phyloP scores from a whole-genome alignment of 78 protist species.

The Anaeramoeba flamelloides region DNA sequence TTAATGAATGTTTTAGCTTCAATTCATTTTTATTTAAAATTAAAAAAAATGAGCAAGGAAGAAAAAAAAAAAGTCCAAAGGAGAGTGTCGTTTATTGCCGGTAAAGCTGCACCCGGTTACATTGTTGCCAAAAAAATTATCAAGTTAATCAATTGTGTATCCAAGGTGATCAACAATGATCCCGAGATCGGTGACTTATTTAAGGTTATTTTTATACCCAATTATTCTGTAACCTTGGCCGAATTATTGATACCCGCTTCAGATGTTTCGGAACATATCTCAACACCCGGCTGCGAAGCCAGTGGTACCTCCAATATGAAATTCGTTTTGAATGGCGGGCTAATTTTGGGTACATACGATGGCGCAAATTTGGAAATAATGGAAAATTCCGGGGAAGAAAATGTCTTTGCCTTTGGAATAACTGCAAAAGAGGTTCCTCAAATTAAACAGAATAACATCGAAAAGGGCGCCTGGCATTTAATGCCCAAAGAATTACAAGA shows the following conservation, averaged over 20 bases:
- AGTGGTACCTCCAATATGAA: constrained; percentile 86
- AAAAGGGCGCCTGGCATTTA: too few relatives aligned
- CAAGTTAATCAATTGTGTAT: constrained; percentile 61
- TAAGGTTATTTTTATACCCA: constrained; percentile 72
- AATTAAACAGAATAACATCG: too few relatives aligned
- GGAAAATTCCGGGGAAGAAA: not conserved
- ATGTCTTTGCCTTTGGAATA: constrained; percentile 53
- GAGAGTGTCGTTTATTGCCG: constrained; percentile 63
- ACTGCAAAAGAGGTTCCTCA: constrained; percentile 11
- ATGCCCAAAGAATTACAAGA: too few relatives aligned
- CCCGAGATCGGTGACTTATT: constrained; percentile 37
- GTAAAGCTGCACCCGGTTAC: constrained; percentile 90
- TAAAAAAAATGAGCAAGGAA: too few relatives aligned
- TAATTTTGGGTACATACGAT: constrained; percentile 78
- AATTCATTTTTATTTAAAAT: too few relatives aligned
- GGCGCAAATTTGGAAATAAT: constrained; percentile 82
- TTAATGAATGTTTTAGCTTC: constrained; percentile 50
- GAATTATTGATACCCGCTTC: constrained; percentile 76
- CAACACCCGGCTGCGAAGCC: constrained; percentile 32
- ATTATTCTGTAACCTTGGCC: not conserved
- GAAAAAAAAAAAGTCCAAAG: constrained; percentile 44
- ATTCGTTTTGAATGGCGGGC: constrained; percentile 70
- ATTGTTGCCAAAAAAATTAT: constrained; percentile 72
- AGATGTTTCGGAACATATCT: constrained; percentile 80
- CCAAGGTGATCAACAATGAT: constrained; percentile 66